phyloP scores from a whole-genome alignment of 345 rosid genomes.

The Populus deltoides region DNA sequence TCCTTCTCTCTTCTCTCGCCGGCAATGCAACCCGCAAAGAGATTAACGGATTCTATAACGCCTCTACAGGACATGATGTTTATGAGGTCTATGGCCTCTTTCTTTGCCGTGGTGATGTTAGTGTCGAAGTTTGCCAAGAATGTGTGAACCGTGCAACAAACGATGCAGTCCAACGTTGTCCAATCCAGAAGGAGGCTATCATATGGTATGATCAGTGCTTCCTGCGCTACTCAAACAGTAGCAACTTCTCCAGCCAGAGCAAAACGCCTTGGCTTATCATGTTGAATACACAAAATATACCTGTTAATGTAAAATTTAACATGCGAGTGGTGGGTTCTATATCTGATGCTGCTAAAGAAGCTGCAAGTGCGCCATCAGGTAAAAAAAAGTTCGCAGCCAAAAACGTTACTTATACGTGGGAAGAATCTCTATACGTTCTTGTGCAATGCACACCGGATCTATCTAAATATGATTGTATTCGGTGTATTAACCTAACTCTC shows the following conservation, averaged over 20 bases:
- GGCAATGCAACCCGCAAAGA: not conserved
- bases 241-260: no score
- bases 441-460: conserved; percentile 53
- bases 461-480: conserved; percentile 28
- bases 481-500: conserved; percentile 13
- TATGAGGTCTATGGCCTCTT: conserved; percentile 1
- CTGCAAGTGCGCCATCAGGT: not conserved
- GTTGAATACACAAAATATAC: no score
- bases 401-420: not conserved
- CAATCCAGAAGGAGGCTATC: no score
- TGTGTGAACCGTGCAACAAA: no score
- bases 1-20: conserved; percentile 11
- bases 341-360: not conserved
- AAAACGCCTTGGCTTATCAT: no score
- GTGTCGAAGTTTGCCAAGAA: conserved; percentile 11
- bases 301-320: no score
- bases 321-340: no score
- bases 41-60: not conserved
- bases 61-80: not conserved
- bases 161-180: no score
- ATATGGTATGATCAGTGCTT: not conserved
- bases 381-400: conserved; percentile 15
- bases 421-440: conserved; percentile 9
- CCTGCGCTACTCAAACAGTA: no score
- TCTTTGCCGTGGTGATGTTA: conserved; percentile 19